phyloP scores from a whole-genome alignment of 805 yeast genomes.

The Candida corydali region DNA sequence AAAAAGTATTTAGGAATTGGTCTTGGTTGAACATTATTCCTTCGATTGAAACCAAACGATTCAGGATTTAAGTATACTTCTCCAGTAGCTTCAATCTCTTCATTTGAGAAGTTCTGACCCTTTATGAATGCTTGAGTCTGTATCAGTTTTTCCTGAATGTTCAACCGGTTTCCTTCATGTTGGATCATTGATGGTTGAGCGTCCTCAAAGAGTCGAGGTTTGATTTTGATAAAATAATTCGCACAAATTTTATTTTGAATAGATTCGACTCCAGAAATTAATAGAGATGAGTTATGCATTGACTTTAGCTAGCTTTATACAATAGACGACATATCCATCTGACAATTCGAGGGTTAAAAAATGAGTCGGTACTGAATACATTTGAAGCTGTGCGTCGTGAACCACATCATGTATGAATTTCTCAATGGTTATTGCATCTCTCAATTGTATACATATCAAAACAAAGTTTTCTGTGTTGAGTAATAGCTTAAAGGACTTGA shows the following conservation, averaged over 20 bases:
- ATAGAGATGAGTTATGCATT: too few relatives aligned
- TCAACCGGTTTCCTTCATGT: constrained; percentile 12
- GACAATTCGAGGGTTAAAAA: constrained; percentile 26
- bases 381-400: constrained; percentile 21
- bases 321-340: constrained; percentile 46
- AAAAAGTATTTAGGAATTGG: constrained; percentile 34
- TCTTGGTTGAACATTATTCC: constrained; percentile 15
- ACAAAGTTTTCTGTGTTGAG: constrained; percentile 34
- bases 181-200: neutral
- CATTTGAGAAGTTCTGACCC: constrained; percentile 16
- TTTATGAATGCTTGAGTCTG: constrained; percentile 17
- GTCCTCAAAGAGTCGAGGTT: too few relatives aligned
- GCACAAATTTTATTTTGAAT: too few relatives aligned
- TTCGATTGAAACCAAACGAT: constrained; percentile 24
- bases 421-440: constrained; percentile 50
- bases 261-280: too few relatives aligned
- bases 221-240: too few relatives aligned
- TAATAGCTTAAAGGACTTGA: constrained; percentile 37
- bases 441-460: constrained; percentile 47
- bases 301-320: constrained; percentile 10
- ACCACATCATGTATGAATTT: constrained; percentile 36
- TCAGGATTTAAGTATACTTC: constrained; percentile 26
- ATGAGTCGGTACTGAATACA: constrained; percentile 30
- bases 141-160: constrained; percentile 16
- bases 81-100: constrained; percentile 25